These are phyloP conservation scores for Closterium sp. DNA, from an alignment of 139 green algal species.

Conservation along the genomic window DNA sequence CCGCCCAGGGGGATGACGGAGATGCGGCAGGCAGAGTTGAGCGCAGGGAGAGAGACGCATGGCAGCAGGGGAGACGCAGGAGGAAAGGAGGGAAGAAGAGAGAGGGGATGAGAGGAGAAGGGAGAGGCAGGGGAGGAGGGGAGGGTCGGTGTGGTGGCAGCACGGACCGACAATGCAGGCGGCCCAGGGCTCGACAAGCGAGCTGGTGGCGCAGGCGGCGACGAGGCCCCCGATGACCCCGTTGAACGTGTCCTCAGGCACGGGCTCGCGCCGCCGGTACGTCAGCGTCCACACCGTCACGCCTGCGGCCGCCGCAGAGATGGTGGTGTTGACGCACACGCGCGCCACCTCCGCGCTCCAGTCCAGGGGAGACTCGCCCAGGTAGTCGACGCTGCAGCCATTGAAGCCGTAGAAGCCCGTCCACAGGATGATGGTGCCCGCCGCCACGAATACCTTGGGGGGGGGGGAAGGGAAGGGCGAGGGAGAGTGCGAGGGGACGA, in stretches of 20 bases:
- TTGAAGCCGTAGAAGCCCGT: conserved; percentile 82
- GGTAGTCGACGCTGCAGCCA: conserved; percentile 52
- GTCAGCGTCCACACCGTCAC: conserved; percentile 54
- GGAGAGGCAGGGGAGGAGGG: neutral
- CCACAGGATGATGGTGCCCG: conserved; percentile 75
- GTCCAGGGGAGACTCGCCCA: neutral
- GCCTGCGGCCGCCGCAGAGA: conserved; percentile 56
- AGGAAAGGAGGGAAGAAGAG: neutral
- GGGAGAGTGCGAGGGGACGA: neutral
- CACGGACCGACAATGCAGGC: conserved; percentile 71
- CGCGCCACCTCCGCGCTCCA: conserved; percentile 16
- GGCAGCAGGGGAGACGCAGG: neutral
- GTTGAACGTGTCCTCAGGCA: conserved; percentile 53
- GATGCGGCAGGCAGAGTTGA: neutral
- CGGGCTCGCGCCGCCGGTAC: conserved; percentile 12
- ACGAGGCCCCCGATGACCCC: conserved; percentile 73
- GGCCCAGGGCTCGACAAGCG: conserved; percentile 74
- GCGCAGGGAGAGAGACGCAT: neutral
- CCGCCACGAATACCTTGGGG: conserved; percentile 40
- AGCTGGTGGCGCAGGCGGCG: conserved; percentile 62
- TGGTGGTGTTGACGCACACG: conserved; percentile 63
- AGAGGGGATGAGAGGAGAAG: neutral
- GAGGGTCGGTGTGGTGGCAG: neutral
- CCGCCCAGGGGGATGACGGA: too few species aligned
- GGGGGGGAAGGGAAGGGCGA: neutral